Percentiles rank a stretch among this genome's conserved stretches.
These are phyloP conservation scores for Solanum arcanum DNA, from an alignment of 257 asterid species.

Conservation along the genomic window DNA sequence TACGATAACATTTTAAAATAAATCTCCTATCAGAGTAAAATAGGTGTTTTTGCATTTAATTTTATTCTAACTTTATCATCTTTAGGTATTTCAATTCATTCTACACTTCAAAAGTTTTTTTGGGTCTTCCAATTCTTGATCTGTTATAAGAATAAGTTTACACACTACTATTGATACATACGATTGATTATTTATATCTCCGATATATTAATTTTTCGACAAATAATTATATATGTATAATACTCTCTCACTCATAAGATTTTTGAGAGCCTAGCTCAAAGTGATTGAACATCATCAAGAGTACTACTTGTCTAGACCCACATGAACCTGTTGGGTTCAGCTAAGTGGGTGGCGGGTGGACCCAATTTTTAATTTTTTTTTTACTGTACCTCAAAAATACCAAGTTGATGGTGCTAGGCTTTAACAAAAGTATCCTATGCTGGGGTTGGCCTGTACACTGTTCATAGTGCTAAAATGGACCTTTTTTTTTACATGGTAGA, in stretches of 20 bases:
- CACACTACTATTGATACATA: background rate
- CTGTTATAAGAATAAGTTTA: too few species aligned
- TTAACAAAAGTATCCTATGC: constrained; percentile 8
- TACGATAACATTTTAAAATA: background rate
- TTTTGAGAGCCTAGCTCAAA: background rate
- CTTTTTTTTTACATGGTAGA: background rate
- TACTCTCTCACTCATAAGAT: background rate
- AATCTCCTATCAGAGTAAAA: background rate
- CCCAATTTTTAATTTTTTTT: background rate
- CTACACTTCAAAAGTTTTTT: too few species aligned
- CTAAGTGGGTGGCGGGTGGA: background rate
- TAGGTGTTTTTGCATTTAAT: background rate
- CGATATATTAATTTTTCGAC: background rate
- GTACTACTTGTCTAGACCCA: background rate
- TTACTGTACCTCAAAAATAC: background rate
- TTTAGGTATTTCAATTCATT: too few species aligned
- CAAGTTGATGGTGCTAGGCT: background rate
- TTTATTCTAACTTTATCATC: background rate
- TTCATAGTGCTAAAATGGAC: background rate
- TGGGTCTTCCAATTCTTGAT: background rate
- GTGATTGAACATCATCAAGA: background rate
- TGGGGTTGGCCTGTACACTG: background rate
- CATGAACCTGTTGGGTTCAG: background rate
- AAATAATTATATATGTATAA: background rate
- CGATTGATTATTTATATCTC: accelerated